Percentiles rank a stretch among this genome's conserved stretches.
phyloP scores from a whole-genome alignment of 1,284 basidiomycete species.

The Papiliotrema laurentii region DNA sequence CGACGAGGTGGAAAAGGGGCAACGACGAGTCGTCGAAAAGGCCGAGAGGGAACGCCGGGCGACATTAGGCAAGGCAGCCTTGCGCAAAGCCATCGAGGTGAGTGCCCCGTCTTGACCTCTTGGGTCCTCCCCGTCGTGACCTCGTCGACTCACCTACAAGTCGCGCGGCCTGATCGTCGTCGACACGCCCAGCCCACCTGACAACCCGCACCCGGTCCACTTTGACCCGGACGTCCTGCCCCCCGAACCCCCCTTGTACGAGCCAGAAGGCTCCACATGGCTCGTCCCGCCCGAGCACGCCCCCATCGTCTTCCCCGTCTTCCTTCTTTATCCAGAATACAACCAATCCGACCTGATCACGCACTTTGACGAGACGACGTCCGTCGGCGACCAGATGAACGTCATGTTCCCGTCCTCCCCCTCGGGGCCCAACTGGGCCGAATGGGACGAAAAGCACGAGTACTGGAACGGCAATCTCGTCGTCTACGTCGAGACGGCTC shows the following conservation, averaged over 20 bases:
- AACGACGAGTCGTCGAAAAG: conserved; percentile 24
- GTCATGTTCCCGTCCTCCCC: conserved; percentile 69
- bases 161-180: conserved; percentile 35
- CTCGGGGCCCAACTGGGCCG: conserved; percentile 51
- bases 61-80: conserved; percentile 24
- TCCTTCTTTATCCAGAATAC: conserved; percentile 89
- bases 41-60: conserved; percentile 35
- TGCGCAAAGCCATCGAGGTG: conserved; percentile 29
- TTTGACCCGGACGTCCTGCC: conserved; percentile 50
- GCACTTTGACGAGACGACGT: conserved; percentile 77
- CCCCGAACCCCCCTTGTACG: conserved; percentile 16
- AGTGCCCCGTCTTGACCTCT: conserved; percentile 1
- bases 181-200: conserved; percentile 51
- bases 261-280: conserved; percentile 46
- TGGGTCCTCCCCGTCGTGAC: not conserved
- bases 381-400: conserved; percentile 72
- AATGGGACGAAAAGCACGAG: conserved; percentile 73
- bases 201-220: conserved; percentile 54
- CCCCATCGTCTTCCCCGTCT: conserved; percentile 76
- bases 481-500: conserved; percentile 76
- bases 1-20: conserved; percentile 28
- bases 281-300: conserved; percentile 53
- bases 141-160: conserved; percentile 6
- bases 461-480: conserved; percentile 65
- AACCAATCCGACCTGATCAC: conserved; percentile 82